Conservation (phyloP, 768 basidiomycete genomes). For the Stropharia rugosoannulata region DNA sequence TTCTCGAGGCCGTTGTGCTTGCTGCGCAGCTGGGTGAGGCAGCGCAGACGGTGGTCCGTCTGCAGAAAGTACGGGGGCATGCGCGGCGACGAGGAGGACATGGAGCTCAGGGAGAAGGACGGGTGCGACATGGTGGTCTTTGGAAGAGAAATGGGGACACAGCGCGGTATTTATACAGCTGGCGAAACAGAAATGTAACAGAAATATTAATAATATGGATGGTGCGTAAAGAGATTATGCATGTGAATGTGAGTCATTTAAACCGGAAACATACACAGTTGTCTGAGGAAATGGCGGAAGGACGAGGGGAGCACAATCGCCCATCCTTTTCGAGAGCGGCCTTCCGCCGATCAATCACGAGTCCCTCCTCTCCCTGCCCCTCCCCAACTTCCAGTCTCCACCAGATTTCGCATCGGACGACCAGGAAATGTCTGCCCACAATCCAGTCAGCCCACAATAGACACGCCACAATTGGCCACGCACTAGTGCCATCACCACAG, state of each 20-base stretch:
- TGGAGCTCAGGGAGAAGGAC: slow-evolving; percentile 14
- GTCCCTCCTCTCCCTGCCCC: slow-evolving; percentile 9
- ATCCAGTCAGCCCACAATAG: not conserved
- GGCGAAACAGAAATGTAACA: slow-evolving; percentile 18
- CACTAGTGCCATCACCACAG: slow-evolving; percentile 52
- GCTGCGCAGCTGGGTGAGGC: slow-evolving; percentile 56
- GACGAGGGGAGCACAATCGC: slow-evolving; percentile 22
- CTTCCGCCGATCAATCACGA: slow-evolving; percentile 34
- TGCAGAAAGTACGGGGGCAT: slow-evolving; percentile 48
- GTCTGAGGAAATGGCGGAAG: slow-evolving; percentile 27
- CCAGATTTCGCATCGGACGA: not conserved
- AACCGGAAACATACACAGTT: slow-evolving; percentile 21
- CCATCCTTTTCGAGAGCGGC: slow-evolving; percentile 31
- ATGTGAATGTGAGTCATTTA: slow-evolving; percentile 30
- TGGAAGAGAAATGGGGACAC: slow-evolving; percentile 10
- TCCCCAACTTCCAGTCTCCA: not conserved
- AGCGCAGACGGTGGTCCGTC: slow-evolving; percentile 55
- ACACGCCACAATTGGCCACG: not conserved
- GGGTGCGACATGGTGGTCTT: slow-evolving; percentile 21
- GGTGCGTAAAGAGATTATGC: slow-evolving; percentile 16
- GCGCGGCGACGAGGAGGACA: slow-evolving; percentile 18
- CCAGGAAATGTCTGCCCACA: not conserved
- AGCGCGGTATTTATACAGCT: slow-evolving; percentile 25
- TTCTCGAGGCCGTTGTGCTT: slow-evolving; percentile 59
- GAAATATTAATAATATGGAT: slow-evolving; percentile 17